phyloP scores from a whole-genome alignment of 2,329 filamentous ascomycete genomes.

The Coniochaeta ligniaria region DNA sequence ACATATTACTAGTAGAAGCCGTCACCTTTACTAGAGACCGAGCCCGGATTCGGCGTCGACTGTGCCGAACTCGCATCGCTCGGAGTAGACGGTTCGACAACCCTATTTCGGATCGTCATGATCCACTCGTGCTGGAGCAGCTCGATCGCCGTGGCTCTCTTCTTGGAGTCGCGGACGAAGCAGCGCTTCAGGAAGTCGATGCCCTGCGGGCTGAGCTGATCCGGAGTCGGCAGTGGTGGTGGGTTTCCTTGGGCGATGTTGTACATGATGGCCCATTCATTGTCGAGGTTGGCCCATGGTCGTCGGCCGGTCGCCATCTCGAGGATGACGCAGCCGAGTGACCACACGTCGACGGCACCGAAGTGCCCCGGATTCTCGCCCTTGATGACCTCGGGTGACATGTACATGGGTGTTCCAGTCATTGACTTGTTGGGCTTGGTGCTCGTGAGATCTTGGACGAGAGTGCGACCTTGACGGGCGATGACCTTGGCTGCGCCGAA shows the following conservation, averaged over 20 bases:
- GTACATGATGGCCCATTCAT: constrained; percentile 99
- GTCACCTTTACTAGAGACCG: constrained; percentile 4
- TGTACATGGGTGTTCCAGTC: constrained; percentile 99
- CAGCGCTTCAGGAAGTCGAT: constrained; percentile 85
- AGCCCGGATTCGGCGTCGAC: constrained; percentile 22
- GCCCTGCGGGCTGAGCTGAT: constrained; percentile 78
- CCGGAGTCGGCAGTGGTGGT: constrained; percentile 70
- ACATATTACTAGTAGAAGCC: background rate
- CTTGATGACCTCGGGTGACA: constrained; percentile 98
- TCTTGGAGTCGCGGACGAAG: constrained; percentile 76
- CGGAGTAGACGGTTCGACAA: constrained; percentile 57
- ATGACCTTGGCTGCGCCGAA: constrained; percentile 98
- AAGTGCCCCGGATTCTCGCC: constrained; percentile 74
- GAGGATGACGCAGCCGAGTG: constrained; percentile 88
- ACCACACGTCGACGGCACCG: constrained; percentile 92
- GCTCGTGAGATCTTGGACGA: constrained; percentile 58
- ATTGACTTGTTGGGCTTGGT: constrained; percentile 76
- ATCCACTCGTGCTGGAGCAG: constrained; percentile 93
- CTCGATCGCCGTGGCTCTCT: constrained; percentile 76
- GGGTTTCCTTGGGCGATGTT: constrained; percentile 97
- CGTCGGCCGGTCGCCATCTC: constrained; percentile 95
- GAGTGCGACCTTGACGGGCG: constrained; percentile 82
- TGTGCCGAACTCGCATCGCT: constrained; percentile 44
- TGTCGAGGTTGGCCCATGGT: constrained; percentile 93
- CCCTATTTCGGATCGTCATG: constrained; percentile 56